Evolutionary conservation across 169 alveolate genomes (phyloP).

Genomic region (Eimeria zaria): DNA sequence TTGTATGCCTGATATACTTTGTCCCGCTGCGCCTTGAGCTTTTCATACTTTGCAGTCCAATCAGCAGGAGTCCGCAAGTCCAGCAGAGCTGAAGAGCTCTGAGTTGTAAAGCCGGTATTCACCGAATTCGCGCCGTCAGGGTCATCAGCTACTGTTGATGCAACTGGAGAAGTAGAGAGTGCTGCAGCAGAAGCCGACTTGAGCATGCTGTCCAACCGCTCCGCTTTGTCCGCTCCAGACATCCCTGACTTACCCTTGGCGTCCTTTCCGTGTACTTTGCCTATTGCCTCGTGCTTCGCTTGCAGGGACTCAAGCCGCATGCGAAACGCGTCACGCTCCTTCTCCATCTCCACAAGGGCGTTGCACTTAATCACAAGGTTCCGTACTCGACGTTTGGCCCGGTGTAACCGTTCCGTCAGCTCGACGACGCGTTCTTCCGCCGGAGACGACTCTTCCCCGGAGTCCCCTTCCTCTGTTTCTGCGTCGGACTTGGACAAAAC

Average conservation of each 20-base stretch:
- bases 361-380: constrained; percentile 67
- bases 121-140: not conserved
- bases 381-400: constrained; percentile 75
- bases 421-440: constrained; percentile 55
- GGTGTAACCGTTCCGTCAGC: constrained; percentile 49
- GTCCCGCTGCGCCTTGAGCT: constrained; percentile 56
- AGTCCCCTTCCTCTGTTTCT: constrained; percentile 76
- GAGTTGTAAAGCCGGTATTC: constrained; percentile 20
- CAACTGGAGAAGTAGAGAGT: constrained; percentile 29
- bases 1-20: constrained; percentile 54
- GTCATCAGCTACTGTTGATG: constrained; percentile 1
- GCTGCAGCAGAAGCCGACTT: constrained; percentile 56
- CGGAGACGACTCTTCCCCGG: not conserved
- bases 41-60: constrained; percentile 50
- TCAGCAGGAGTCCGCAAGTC: constrained; percentile 28
- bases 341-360: constrained; percentile 71
- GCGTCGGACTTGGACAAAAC: constrained; percentile 69
- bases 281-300: constrained; percentile 49
- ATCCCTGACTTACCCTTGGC: not conserved
- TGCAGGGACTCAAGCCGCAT: constrained; percentile 48
- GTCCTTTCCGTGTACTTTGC: not conserved
- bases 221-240: not conserved
- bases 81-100: constrained; percentile 70
- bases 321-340: constrained; percentile 50
- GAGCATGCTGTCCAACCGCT: not conserved